phyloP scores from a whole-genome alignment of 2,329 filamentous ascomycete species.

The Dothistroma septosporum region DNA sequence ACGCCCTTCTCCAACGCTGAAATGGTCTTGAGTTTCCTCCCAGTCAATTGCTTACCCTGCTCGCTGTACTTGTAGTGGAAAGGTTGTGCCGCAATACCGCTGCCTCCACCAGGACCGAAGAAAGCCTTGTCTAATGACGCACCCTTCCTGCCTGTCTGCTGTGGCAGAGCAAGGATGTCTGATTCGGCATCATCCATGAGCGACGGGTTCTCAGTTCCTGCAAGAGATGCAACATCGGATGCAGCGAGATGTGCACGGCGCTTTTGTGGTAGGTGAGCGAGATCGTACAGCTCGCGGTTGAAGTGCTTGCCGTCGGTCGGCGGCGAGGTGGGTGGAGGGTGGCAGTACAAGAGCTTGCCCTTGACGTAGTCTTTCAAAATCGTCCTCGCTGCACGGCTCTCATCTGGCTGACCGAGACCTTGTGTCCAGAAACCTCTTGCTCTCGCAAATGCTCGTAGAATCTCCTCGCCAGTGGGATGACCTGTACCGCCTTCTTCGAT shows the following conservation, averaged over 20 bases:
- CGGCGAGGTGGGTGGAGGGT: slow-evolving; percentile 70
- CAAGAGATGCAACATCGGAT: slow-evolving; percentile 36
- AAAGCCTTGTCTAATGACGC: slow-evolving; percentile 80
- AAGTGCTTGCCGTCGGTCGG: slow-evolving; percentile 68
- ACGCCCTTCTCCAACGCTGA: slow-evolving; percentile 79
- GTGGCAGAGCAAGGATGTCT: slow-evolving; percentile 45
- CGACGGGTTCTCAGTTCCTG: slow-evolving; percentile 37
- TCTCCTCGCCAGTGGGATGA: slow-evolving; percentile 74
- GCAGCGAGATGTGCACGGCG: slow-evolving; percentile 62
- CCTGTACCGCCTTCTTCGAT: slow-evolving; percentile 91
- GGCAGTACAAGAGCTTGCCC: slow-evolving; percentile 87
- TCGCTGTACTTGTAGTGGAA: slow-evolving; percentile 88
- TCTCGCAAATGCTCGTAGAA: slow-evolving; percentile 79
- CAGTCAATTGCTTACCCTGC: slow-evolving; percentile 77
- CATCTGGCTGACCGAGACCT: slow-evolving; percentile 80
- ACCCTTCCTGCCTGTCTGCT: slow-evolving; percentile 64
- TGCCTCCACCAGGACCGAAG: slow-evolving; percentile 64
- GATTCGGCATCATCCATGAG: slow-evolving; percentile 43
- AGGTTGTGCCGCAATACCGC: slow-evolving; percentile 66
- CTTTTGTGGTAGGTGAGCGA: slow-evolving; percentile 75
- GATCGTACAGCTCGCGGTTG: slow-evolving; percentile 85
- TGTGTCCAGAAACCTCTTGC: slow-evolving; percentile 88
- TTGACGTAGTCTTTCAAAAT: slow-evolving; percentile 97
- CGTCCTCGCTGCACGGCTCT: slow-evolving; percentile 83
- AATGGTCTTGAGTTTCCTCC: slow-evolving; percentile 76